phyloP scores from a whole-genome alignment of 108 stramenopile species.

The Hondaea fermentalgiana region DNA sequence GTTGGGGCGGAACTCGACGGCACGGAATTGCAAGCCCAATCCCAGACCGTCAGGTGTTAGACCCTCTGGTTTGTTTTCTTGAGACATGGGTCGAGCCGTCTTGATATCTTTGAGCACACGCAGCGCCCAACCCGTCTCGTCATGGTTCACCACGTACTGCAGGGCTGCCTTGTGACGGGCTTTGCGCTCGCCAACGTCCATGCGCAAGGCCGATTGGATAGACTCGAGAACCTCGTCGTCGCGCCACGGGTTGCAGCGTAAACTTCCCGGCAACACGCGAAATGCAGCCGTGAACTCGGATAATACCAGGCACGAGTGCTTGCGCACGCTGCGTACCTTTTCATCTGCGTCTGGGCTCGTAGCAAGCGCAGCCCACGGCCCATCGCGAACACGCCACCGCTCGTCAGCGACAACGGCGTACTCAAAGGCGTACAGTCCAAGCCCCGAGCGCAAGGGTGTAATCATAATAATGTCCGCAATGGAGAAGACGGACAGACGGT shows the following conservation, averaged over 20 bases:
- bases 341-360: neutral
- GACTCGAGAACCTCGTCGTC: conserved; percentile 16
- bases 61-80: conserved; percentile 22
- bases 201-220: conserved; percentile 25
- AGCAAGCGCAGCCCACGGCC: neutral
- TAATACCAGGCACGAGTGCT: neutral
- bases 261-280: neutral
- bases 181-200: conserved; percentile 23
- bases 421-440: neutral
- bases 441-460: neutral
- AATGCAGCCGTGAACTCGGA: conserved; percentile 16
- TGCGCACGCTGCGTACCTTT: neutral
- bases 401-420: neutral
- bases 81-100: conserved; percentile 20
- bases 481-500: neutral
- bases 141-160: conserved; percentile 83
- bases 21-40: conserved; percentile 80
- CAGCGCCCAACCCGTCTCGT: conserved; percentile 81
- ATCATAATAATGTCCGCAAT: neutral
- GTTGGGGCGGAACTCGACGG: conserved; percentile 31
- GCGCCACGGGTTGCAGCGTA: conserved; percentile 79
- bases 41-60: conserved; percentile 73
- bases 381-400: neutral
- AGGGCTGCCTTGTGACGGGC: conserved; percentile 39
- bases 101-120: conserved; percentile 64